Conservation (phyloP, 306 rosid genomes). For the Vicia sativa region DNA sequence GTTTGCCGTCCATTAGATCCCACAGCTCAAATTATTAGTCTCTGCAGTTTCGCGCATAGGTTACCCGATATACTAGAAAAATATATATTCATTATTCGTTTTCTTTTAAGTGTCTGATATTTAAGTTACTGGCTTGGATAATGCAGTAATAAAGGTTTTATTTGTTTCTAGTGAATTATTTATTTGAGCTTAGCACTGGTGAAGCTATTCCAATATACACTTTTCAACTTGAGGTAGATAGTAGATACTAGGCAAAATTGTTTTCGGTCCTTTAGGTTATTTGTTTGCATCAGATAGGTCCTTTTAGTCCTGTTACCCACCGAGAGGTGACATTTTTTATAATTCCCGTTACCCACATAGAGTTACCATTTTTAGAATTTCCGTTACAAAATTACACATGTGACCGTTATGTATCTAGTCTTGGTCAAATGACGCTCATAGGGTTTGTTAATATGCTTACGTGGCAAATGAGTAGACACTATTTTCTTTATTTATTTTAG, state of each 20-base stretch:
- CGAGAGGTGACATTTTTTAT: too few relatives aligned
- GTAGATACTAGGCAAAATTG: neutral
- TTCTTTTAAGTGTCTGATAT: conserved; percentile 8
- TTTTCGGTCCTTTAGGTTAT: neutral
- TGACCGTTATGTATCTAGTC: neutral
- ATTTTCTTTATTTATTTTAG: neutral
- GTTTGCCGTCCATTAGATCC: neutral
- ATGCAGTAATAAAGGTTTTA: conserved; percentile 1
- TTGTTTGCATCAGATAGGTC: neutral
- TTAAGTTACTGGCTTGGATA: conserved; percentile 19
- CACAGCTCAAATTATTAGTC: too few relatives aligned
- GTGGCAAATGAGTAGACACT: neutral
- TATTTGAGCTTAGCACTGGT: neutral
- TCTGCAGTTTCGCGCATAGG: too few relatives aligned
- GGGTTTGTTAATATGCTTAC: neutral
- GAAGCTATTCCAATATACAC: neutral
- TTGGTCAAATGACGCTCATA: neutral
- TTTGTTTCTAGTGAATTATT: neutral
- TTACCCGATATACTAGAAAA: neutral
- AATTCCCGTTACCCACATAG: neutral
- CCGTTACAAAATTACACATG: neutral
- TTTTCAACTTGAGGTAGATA: conserved; percentile 9
- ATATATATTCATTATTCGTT: too few relatives aligned
- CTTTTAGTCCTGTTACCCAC: neutral
- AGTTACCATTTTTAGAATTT: neutral